Base-by-base conservation (phyloP, 2,329 filamentous ascomycete genomes). In the Zymoseptoria brevis region DNA sequence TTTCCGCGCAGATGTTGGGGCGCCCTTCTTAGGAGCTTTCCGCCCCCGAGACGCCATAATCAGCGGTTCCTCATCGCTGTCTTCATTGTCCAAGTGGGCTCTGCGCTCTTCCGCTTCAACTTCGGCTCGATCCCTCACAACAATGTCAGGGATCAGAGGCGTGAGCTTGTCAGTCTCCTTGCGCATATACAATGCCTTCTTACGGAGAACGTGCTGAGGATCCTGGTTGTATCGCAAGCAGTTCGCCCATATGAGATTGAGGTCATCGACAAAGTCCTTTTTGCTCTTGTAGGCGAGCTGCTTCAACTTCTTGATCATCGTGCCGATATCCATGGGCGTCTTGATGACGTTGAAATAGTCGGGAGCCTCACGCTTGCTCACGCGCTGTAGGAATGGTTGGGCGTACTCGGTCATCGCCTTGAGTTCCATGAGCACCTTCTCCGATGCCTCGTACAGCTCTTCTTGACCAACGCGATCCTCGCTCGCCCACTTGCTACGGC, bases 261-360 rank as follows among this genome's bases (percentile, higher is more conserved):
- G 80, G 72, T 99, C 94, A 30, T 88, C 83, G 24, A 97, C 91
- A 66, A 99, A 99, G 22, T 99, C 94, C 62, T 89, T 84, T 77
- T 99, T 99, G 30, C 77, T 79, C 68, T 79, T 79, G 72, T 80
- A 80, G n/a, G 73, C 71, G 22, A 79, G 69, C 58, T 75, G 73
- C 85, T 87, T 85, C 88, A 99, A 84, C 77, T 97, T 99, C 78
- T 99, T 99, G 62, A 95, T 96, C 91, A 99, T 97, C 53, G 87
- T 87, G 45, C 94, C 94, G 59, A 99, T 85, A 73, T 99, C 94
- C 94, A 99, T 99, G 1, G 94, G 94, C 53, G 92, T 88, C 76
- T 95, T 96, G 75, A 97, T 96, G 63, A 94, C 84, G 67, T 84
- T 87, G 74, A 95, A 91, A 75, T 99, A 99, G 75, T 97, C 92